These are phyloP conservation scores for Pythium periplocum DNA, from an alignment of 352 stramenopile genomes.

Conservation along the genomic window DNA sequence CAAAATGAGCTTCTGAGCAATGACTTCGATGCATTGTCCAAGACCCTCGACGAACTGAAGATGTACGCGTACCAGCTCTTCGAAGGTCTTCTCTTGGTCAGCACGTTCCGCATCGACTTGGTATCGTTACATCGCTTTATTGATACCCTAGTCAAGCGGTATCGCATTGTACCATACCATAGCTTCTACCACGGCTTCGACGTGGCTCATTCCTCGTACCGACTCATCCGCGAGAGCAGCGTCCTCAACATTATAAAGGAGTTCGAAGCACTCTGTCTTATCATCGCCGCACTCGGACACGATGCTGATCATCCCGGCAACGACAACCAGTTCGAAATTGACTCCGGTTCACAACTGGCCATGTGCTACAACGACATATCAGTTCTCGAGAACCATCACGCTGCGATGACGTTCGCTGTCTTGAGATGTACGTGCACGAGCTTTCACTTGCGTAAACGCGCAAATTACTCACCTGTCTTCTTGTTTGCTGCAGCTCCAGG, in stretches of 20 bases:
- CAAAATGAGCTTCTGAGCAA: conserved; percentile 47
- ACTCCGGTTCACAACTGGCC: conserved; percentile 66
- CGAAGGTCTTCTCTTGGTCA: conserved; percentile 47
- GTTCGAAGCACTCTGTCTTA: conserved; percentile 65
- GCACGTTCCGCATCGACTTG: conserved; percentile 62
- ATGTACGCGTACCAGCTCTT: conserved; percentile 60
- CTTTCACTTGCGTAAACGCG: conserved; percentile 17
- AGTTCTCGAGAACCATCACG: conserved; percentile 87
- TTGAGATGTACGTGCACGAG: conserved; percentile 33
- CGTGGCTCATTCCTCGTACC: conserved; percentile 62
- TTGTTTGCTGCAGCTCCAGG: conserved; percentile 7
- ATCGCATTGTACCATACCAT: conserved; percentile 77
- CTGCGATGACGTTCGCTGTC: conserved; percentile 67
- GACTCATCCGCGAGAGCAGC: conserved; percentile 43
- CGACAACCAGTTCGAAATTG: conserved; percentile 88
- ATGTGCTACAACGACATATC: conserved; percentile 89
- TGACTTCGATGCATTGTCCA: conserved; percentile 56
- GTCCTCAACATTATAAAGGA: conserved; percentile 66
- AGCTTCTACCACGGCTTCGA: conserved; percentile 86
- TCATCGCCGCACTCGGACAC: conserved; percentile 81
- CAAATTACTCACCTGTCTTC: background rate
- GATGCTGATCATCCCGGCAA: conserved; percentile 87
- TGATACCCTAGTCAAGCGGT: conserved; percentile 40
- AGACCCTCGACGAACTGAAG: conserved; percentile 49
- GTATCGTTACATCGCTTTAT: conserved; percentile 47